A percentile compares a stretch with the other conserved stretches of the same genome.
phyloP scores from a whole-genome alignment of 202 grass and related monocot species.

The Thinopyrum obtusiflorum region DNA sequence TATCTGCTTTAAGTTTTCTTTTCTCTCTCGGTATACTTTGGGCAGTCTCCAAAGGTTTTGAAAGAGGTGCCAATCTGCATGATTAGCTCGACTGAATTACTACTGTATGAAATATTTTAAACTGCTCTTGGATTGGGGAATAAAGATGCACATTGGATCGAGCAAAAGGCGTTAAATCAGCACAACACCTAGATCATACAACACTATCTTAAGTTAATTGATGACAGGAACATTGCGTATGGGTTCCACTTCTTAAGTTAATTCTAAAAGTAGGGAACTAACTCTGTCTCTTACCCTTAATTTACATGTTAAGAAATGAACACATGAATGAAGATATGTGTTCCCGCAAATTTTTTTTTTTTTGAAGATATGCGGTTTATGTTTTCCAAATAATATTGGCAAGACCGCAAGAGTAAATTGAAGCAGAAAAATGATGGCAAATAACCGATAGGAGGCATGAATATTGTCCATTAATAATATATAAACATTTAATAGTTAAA shows the following conservation, averaged over 20 bases:
- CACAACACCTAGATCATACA: background rate
- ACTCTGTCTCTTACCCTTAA: background rate
- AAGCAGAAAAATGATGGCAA: background rate
- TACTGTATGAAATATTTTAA: background rate
- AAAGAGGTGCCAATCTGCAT: background rate
- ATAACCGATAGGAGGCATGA: background rate
- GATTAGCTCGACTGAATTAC: background rate
- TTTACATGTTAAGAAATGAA: background rate
- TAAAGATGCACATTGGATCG: background rate
- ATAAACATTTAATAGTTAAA: background rate
- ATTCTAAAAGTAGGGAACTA: background rate
- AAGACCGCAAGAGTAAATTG: background rate
- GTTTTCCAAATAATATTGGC: background rate
- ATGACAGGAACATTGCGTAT: background rate
- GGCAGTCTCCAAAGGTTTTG: background rate
- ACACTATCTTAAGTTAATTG: background rate
- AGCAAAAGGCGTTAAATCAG: background rate
- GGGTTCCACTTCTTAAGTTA: background rate
- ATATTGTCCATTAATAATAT: no score
- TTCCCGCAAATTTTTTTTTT: no score
- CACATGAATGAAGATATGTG: background rate
- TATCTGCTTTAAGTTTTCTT: background rate
- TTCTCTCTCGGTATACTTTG: background rate
- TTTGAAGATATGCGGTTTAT: background rate
- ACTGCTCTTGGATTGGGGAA: background rate